Evolutionary conservation across 352 stramenopile genomes (phyloP), one percentile per base, ranked within the genome.

Genomic region (Phytophthora tentaculata): DNA sequence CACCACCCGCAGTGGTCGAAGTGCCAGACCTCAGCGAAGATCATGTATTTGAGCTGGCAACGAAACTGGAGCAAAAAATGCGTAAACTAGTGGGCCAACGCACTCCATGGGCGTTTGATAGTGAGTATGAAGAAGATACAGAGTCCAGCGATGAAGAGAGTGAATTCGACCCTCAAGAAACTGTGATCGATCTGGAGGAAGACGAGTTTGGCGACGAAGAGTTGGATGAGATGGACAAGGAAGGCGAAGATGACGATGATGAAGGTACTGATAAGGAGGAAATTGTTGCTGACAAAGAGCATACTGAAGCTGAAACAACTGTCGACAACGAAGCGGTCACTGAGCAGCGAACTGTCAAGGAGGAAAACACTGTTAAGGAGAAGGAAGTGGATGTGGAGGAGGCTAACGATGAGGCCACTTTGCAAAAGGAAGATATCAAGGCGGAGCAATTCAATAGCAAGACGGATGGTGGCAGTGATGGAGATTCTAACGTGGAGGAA

Each of bases 1-100:
- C 81, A n/a, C 76, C 83, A 1, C 85, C 88, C 12, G 54, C 68
- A 7, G 75, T 95, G 43, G 81, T 95, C 12, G 83, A 94, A 72
- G 77, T 95, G 9, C 79, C 82, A 4, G 74, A 89, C 49, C 16
- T 93, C 14, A 74, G 32, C 16, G 76, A 87, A 6, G 69, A 81
- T 12, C 66, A 63, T 43, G 73, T 93, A 0, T 47, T 92, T 2
- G 63, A 85, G 5, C 66, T 91, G 13, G 73, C 81, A 13, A 69
- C 61, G 16, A 64, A 79, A 29, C 76, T 96, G 14, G 58, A 80
- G n/a, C 43, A 67, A 2, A 76, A 74, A 43, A 57, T 94, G 14
- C 65, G 64, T 9, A 52, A 78, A 3, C 57, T 74, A 4, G 76
- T 95, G 22, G 44, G 62, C n/a, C 83, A 86, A 67, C 82, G 82